Percentiles rank a stretch among this genome's conserved stretches.
Evolutionary conservation across 768 basidiomycete genomes (phyloP).

Genomic region (Lactarius tabidus): DNA sequence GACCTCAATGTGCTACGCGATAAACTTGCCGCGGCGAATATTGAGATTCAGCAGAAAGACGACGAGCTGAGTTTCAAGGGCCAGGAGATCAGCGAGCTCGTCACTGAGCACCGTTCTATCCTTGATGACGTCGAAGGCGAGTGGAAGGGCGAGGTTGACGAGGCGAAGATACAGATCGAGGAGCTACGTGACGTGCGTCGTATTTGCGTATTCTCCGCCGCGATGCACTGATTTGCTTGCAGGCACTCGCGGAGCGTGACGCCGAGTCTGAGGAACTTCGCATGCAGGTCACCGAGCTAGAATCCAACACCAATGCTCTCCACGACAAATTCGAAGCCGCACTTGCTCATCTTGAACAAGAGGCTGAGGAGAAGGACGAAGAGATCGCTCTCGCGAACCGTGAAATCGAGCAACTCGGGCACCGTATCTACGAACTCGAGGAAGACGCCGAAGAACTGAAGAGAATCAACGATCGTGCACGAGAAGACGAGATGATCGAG

Average conservation of each 20-base stretch:
- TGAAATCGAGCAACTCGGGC: conserved; percentile 76
- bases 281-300: conserved; percentile 69
- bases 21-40: conserved; percentile 72
- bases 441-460: conserved; percentile 76
- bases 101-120: conserved; percentile 68
- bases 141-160: conserved; percentile 86
- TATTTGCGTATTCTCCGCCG: background rate
- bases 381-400: conserved; percentile 70
- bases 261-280: conserved; percentile 72
- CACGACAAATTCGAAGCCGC: conserved; percentile 72
- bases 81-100: conserved; percentile 72
- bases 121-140: conserved; percentile 74
- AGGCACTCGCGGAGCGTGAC: conserved; percentile 78
- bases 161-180: conserved; percentile 71
- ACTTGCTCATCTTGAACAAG: conserved; percentile 69
- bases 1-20: conserved; percentile 70
- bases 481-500: conserved; percentile 73
- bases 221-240: conserved; percentile 3
- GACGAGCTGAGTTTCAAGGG: conserved; percentile 81
- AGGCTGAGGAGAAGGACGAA: conserved; percentile 73
- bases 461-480: conserved; percentile 62
- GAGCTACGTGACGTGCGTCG: conserved; percentile 67
- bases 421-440: conserved; percentile 76
- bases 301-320: conserved; percentile 64
- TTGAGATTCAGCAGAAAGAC: conserved; percentile 82